These are phyloP conservation scores for Akebia trifoliata DNA, from an alignment of 164 flowering plant species.

Conservation along the genomic window DNA sequence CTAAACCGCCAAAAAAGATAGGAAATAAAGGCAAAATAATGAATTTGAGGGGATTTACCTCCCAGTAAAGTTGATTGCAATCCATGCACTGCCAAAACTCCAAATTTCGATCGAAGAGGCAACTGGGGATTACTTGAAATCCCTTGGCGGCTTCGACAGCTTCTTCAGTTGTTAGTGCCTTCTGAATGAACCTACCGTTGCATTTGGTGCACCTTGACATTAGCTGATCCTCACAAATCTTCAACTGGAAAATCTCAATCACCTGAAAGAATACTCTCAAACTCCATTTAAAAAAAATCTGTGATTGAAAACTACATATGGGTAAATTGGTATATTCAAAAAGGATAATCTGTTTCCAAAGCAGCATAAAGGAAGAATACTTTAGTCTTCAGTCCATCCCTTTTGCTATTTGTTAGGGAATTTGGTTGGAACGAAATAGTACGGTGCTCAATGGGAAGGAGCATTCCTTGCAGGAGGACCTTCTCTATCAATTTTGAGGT, in stretches of 20 bases:
- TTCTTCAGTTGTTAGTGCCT: slow-evolving; percentile 76
- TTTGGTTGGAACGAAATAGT: too few relatives aligned
- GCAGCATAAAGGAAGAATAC: too few relatives aligned
- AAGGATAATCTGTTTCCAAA: too few relatives aligned
- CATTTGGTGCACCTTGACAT: slow-evolving; percentile 99
- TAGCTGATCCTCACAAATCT: slow-evolving; percentile 68
- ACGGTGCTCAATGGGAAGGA: too few relatives aligned
- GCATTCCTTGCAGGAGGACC: too few relatives aligned
- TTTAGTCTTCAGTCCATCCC: too few relatives aligned
- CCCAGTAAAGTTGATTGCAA: slow-evolving; percentile 93
- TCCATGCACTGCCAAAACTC: slow-evolving; percentile 97
- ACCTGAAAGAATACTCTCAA: slow-evolving; percentile 43
- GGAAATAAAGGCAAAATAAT: not conserved
- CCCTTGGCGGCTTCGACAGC: slow-evolving; percentile 90
- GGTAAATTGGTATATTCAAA: not conserved
- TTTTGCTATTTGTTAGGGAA: too few relatives aligned
- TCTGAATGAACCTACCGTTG: slow-evolving; percentile 86
- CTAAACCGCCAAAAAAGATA: not conserved
- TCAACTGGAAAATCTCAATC: slow-evolving; percentile 63
- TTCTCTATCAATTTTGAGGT: too few relatives aligned
- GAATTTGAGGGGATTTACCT: slow-evolving; percentile 41
- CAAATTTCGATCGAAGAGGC: slow-evolving; percentile 68
- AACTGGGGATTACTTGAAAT: slow-evolving; percentile 82
- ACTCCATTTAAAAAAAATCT: too few relatives aligned
- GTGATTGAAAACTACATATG: not conserved